Percentiles rank a stretch among this genome's conserved stretches.
Evolutionary conservation across 2,329 filamentous ascomycete genomes (phyloP).

Genomic region (Sporothrix humicola): DNA sequence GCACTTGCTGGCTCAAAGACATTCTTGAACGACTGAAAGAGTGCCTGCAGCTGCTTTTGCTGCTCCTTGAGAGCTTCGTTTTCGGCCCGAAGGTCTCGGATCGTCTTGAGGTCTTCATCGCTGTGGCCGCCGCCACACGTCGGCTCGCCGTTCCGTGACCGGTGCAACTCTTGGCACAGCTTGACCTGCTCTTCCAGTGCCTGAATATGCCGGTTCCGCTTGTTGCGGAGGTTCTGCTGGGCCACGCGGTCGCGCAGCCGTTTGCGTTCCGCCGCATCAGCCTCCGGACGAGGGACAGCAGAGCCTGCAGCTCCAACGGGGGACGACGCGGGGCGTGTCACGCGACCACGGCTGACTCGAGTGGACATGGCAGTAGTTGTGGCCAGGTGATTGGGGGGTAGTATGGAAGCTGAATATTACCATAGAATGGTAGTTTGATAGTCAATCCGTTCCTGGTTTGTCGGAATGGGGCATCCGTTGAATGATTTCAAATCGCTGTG

Average conservation of each 20-base stretch:
- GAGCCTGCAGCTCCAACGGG: background rate
- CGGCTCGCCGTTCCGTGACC: background rate
- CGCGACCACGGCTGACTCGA: conserved; percentile 13
- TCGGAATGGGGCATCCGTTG: background rate
- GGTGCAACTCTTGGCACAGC: conserved; percentile 27
- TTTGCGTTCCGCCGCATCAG: conserved; percentile 26
- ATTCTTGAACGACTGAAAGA: conserved; percentile 2
- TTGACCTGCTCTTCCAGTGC: conserved; percentile 28
- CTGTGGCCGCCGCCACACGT: background rate
- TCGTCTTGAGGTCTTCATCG: background rate
- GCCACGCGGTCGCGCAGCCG: conserved; percentile 32
- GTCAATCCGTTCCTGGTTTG: too few relatives aligned
- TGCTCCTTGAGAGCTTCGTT: conserved; percentile 22
- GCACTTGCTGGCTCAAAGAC: background rate
- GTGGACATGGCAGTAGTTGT: background rate
- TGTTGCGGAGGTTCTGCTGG: conserved; percentile 32
- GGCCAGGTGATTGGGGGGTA: too few relatives aligned
- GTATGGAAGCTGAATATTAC: too few relatives aligned
- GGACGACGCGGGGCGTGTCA: background rate
- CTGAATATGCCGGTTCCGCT: conserved; percentile 29
- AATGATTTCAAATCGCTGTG: background rate
- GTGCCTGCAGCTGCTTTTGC: conserved; percentile 4
- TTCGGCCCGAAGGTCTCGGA: conserved; percentile 13
- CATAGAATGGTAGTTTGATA: too few relatives aligned
- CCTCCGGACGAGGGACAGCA: background rate